A percentile compares a stretch with the other conserved stretches of the same genome.
These are phyloP conservation scores for Dorcoceras hygrometricum DNA, from an alignment of 257 asterid genomes.

Conservation along the genomic window DNA sequence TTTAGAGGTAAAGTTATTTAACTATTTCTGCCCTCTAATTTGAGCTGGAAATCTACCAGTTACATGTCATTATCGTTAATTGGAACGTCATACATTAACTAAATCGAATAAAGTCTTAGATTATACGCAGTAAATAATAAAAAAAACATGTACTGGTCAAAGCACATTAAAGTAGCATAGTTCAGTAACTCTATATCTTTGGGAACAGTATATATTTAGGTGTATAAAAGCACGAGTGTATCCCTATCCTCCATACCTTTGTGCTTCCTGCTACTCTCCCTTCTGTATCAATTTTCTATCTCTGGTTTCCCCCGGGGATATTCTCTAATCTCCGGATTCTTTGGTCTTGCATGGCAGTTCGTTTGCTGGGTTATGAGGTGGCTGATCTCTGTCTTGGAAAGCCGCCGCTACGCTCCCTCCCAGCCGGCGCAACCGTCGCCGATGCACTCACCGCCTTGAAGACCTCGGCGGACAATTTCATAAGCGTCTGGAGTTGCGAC, in stretches of 20 bases:
- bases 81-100: neutral
- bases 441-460: slow-evolving; percentile 67
- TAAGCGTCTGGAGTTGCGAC: slow-evolving; percentile 82
- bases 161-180: neutral
- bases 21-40: neutral
- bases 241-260: neutral
- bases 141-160: neutral
- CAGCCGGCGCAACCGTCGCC: slow-evolving; percentile 55
- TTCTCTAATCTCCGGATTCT: neutral
- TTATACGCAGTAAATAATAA: neutral
- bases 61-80: neutral
- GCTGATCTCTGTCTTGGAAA: slow-evolving; percentile 93
- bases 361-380: slow-evolving; percentile 54
- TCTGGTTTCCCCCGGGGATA: neutral
- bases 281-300: slow-evolving; percentile 3
- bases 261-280: neutral
- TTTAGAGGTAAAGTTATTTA: too few relatives aligned
- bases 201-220: neutral
- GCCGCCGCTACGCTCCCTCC: slow-evolving; percentile 72
- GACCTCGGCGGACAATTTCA: slow-evolving; percentile 36
- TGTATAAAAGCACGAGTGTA: neutral
- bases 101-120: neutral
- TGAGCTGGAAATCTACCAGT: neutral
- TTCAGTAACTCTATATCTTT: neutral
- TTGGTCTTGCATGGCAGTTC: slow-evolving; percentile 62